These are phyloP conservation scores for Leishmania aethiopica DNA, from an alignment of 208 protist species.

Conservation along the genomic window DNA sequence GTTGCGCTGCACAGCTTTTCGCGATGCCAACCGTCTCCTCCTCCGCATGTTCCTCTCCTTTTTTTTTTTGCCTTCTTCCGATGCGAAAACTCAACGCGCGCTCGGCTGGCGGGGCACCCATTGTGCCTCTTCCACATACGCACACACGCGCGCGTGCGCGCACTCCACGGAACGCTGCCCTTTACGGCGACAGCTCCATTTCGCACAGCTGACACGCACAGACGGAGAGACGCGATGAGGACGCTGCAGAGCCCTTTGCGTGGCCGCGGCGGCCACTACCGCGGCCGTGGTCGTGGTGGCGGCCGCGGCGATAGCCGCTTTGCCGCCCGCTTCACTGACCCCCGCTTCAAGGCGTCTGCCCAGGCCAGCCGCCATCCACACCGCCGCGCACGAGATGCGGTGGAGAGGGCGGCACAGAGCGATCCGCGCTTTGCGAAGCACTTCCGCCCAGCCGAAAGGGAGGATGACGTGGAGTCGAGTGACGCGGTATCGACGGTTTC, in stretches of 20 bases:
- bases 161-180: background rate
- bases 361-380: constrained; percentile 13
- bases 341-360: constrained; percentile 76
- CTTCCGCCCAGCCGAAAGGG: constrained; percentile 23
- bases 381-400: constrained; percentile 12
- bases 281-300: constrained; percentile 36
- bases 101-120: background rate
- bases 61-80: too few species aligned
- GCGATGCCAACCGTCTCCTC: background rate
- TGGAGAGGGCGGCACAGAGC: constrained; percentile 33
- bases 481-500: constrained; percentile 17
- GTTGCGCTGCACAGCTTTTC: background rate
- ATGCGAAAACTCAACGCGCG: background rate
- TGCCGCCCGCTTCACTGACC: constrained; percentile 85
- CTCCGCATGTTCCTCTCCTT: background rate
- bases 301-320: constrained; percentile 74
- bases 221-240: constrained; percentile 46
- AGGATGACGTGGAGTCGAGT: constrained; percentile 41
- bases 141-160: background rate
- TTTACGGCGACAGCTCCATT: background rate
- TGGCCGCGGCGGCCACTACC: constrained; percentile 41
- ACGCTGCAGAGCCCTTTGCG: constrained; percentile 66
- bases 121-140: background rate
- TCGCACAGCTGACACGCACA: background rate
- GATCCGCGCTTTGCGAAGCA: constrained; percentile 84